A percentile compares a stretch with the other conserved stretches of the same genome.
phyloP scores from a whole-genome alignment of 208 protist genomes.

The Wallacemonas sp. region DNA sequence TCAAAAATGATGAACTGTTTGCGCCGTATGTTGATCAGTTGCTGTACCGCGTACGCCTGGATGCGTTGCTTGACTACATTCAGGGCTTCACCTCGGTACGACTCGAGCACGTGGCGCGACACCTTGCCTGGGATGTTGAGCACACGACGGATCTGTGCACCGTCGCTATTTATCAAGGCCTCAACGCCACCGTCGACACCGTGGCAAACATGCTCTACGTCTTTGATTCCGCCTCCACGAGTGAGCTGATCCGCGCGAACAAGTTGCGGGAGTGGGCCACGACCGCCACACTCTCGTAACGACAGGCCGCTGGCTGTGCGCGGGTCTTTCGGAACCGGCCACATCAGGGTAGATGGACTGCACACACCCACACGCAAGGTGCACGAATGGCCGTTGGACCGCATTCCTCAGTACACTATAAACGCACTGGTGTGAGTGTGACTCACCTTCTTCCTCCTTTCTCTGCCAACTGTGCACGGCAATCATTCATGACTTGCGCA shows the following conservation, averaged over 20 bases:
- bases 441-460: not conserved
- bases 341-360: too few relatives aligned
- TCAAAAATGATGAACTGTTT: conserved; percentile 92
- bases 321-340: too few relatives aligned
- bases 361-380: too few relatives aligned
- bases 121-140: conserved; percentile 75
- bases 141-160: conserved; percentile 90
- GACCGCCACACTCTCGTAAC: not conserved
- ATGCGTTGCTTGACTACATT: conserved; percentile 89
- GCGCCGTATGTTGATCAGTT: conserved; percentile 88
- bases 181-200: conserved; percentile 60
- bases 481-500: too few relatives aligned
- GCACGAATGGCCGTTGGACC: too few relatives aligned
- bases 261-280: conserved; percentile 22
- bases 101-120: conserved; percentile 34
- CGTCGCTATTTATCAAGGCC: conserved; percentile 90
- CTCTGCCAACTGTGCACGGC: not conserved
- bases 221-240: not conserved
- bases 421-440: too few relatives aligned
- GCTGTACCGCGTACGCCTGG: conserved; percentile 88
- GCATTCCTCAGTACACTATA: too few relatives aligned
- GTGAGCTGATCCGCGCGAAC: conserved; percentile 17
- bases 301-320: too few relatives aligned
- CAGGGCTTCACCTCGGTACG: conserved; percentile 84
- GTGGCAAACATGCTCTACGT: conserved; percentile 31